Percentiles rank a stretch among this genome's conserved stretches.
phyloP scores from a whole-genome alignment of 2,329 filamentous ascomycete species.

The Coleophoma crateriformis region DNA sequence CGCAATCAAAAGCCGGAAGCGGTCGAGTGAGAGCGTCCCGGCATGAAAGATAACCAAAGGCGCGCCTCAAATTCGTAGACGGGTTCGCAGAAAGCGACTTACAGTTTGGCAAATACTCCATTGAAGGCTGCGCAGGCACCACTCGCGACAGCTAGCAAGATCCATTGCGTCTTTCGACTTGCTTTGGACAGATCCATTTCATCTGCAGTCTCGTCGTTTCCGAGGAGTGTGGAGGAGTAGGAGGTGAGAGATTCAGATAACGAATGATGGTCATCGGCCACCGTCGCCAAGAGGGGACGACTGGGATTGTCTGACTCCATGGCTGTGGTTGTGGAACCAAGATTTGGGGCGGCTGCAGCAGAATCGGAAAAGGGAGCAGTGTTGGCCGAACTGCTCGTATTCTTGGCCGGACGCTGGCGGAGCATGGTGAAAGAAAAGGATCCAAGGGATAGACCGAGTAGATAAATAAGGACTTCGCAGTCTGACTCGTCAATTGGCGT shows the following conservation, averaged over 20 bases:
- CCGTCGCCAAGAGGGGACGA: background rate
- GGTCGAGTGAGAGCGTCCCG: background rate
- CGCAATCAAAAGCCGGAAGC: background rate
- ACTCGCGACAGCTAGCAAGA: conserved; percentile 66
- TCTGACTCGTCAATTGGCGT: background rate
- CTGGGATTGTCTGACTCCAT: conserved; percentile 1
- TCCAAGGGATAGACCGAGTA: too few relatives aligned
- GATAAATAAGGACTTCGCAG: too few relatives aligned
- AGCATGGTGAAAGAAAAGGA: conserved; percentile 1
- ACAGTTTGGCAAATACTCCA: conserved; percentile 72
- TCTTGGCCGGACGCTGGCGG: conserved; percentile 8
- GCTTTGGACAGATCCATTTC: conserved; percentile 22
- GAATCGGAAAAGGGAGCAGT: conserved; percentile 1
- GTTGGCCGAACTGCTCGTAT: background rate
- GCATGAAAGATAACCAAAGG: background rate
- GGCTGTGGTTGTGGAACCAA: background rate
- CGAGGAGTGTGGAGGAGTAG: background rate
- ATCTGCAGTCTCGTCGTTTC: conserved; percentile 3
- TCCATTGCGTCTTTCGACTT: conserved; percentile 46
- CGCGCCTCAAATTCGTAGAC: background rate
- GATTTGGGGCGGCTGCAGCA: background rate
- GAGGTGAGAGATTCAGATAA: background rate
- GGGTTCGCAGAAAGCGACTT: conserved; percentile 26
- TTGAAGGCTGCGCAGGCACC: conserved; percentile 77
- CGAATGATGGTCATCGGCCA: background rate